Base-by-base conservation (phyloP, 208 protist species). In the Novymonas esmeraldas region DNA sequence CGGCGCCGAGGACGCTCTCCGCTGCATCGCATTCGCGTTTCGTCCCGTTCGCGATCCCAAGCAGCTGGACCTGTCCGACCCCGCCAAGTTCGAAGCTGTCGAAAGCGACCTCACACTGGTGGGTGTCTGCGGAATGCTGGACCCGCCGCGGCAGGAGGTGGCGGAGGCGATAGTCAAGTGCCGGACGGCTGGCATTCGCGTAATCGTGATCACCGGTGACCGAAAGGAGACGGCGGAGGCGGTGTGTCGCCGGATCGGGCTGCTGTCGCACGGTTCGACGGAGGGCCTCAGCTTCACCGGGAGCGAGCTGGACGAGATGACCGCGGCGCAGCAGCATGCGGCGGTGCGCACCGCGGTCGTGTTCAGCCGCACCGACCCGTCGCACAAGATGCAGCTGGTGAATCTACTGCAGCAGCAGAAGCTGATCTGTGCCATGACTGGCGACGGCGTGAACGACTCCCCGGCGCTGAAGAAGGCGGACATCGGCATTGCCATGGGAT, bases 401-500 rank as follows among this genome's bases (percentile, higher is more conserved):
- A 84, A 87, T 14, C 59, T 95, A 29, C 57, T 97, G 18, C 88
- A 97, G 58, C 77, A 90, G n/a, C 66, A 95, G 56, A 75, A 78
- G 56, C 65, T 93, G n/a, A 90, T 97, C 51, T 91, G 82, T 49
- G 92, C 89, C 28, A 95, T 98, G 92, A 97, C 92, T 0, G 92
- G 95, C 13, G 93, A 98, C 73, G 93, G 93, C 33, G 87, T 97
- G 28, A 98, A 98, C 68, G 93, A 97, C 66, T 95, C 98, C 5
- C 97, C 98, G 1, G 98, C 98, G n/a, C 85, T 99, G 24, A 99
- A 99, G 63, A 92, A 98, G 46, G 98, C 98, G 2, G 94, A 99
- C 79, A 99, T 99, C 79, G 98, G 98, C 56, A 97, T 99, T 58
- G 97, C 98, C 26, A 99, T 99, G 97, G 98, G 98, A 55, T 92